Conservation (phyloP, 164 flowering plant species). For the Cinnamomum micranthum region DNA sequence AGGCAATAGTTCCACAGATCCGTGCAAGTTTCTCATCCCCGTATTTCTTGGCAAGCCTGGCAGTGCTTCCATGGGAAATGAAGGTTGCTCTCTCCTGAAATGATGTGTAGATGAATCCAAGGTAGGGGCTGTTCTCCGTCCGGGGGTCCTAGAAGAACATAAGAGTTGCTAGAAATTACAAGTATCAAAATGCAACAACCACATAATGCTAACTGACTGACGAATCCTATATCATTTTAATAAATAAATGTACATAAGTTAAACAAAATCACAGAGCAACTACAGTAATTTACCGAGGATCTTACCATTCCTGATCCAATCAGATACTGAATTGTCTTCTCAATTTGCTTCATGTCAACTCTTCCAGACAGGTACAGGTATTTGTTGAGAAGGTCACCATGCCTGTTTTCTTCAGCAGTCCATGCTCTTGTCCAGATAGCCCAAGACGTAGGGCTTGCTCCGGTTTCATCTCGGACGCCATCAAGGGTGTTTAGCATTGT, state of each 20-base stretch:
- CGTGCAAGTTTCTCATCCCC: constrained; percentile 71
- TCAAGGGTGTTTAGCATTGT: constrained; percentile 61
- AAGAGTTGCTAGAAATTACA: background rate
- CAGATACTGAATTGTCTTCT: constrained; percentile 69
- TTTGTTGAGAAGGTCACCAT: constrained; percentile 61
- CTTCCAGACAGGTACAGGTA: constrained; percentile 63
- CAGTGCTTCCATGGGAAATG: constrained; percentile 77
- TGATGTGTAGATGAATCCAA: constrained; percentile 76
- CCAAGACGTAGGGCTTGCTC: constrained; percentile 74
- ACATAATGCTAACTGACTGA: background rate
- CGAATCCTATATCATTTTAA: background rate
- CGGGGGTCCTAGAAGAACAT: constrained; percentile 46
- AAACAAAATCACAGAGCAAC: background rate
- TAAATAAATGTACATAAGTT: background rate
- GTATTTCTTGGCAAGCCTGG: constrained; percentile 52
- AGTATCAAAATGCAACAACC: background rate
- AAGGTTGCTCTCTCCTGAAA: constrained; percentile 81
- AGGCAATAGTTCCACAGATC: constrained; percentile 69
- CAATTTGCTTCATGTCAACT: constrained; percentile 69
- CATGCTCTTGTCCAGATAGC: constrained; percentile 76
- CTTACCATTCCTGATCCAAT: constrained; percentile 81
- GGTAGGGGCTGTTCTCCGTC: constrained; percentile 74
- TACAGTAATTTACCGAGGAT: constrained; percentile 3
- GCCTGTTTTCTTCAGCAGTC: constrained; percentile 66
- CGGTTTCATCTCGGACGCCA: constrained; percentile 65